Evolutionary conservation across 257 asterid genomes (phyloP), one percentile per base, ranked within the genome.

Genomic region (Eucommia ulmoides): DNA sequence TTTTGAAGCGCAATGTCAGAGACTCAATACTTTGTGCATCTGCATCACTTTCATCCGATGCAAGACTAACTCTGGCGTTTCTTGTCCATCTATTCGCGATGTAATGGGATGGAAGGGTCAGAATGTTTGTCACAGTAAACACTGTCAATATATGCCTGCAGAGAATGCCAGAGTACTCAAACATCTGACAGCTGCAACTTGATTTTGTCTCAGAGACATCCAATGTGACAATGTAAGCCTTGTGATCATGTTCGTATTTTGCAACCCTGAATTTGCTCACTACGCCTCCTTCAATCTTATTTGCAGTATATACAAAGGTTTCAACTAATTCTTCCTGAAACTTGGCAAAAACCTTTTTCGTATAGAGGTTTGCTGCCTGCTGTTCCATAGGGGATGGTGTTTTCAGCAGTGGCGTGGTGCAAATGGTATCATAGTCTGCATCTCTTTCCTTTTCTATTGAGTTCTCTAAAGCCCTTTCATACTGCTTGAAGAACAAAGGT

Each of bases 331-430:
- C 97, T 49, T 84, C 89, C 64, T 84, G 97, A 72, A 88, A 88
- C 61, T 74, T 77, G 23, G 77, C 68, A 71, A 88, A 88, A 33
- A 82, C 65, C 68, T 61, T 79, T 75, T 78, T 80, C 7, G 97
- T 84, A 55, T 84, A 88, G 33, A 75, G 55, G 62, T 38, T 69
- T 45, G 93, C 89, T 45, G 95, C 93, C 69, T 88, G 94, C 58
- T 82, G 74, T 53, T 88, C 97, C 97, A 88, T 88, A 10, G 97
- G 97, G 11, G 97, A 88, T 21, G 94, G 97, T 23, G 97, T 84
- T 74, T 70, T 78, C 56, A 82, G 80, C 61, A 73, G 60, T n/a
- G 89, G 88, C 17, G 81, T 71, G 67, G 85, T 74, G 69, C 79
- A 64, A 35, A 70, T 46, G 11, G 95, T 82, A 61, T 88, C 88